Conservation (phyloP, 1,284 basidiomycete genomes). For the Agaricales sp. region DNA sequence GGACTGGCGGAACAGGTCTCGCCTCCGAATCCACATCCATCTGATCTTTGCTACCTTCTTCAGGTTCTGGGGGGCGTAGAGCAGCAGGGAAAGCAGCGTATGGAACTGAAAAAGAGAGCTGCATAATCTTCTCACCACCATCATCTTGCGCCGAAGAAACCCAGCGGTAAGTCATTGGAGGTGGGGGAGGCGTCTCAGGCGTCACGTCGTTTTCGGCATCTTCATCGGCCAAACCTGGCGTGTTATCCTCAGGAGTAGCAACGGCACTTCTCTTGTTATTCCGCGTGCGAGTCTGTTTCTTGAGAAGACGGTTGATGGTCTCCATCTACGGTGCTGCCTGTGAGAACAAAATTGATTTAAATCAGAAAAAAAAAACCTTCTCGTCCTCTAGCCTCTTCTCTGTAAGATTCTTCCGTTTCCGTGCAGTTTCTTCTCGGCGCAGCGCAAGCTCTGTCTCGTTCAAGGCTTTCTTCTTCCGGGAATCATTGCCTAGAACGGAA, state of each 20-base stretch:
- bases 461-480: conserved; percentile 65
- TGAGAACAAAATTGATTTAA: conserved; percentile 4
- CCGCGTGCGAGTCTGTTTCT: conserved; percentile 72
- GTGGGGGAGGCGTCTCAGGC: conserved; percentile 15
- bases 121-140: conserved; percentile 3
- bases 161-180: conserved; percentile 54
- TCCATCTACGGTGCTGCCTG: conserved; percentile 40
- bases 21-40: too few relatives aligned
- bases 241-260: conserved; percentile 35
- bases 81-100: neutral
- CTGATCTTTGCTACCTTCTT: too few relatives aligned
- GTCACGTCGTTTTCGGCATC: conserved; percentile 18
- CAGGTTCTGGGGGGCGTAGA: too few relatives aligned
- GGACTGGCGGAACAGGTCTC: too few relatives aligned
- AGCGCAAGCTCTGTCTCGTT: conserved; percentile 79
- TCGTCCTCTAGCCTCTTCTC: conserved; percentile 92
- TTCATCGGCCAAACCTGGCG: conserved; percentile 21
- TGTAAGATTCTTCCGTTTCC: conserved; percentile 75
- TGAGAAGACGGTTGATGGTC: conserved; percentile 85
- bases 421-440: conserved; percentile 76
- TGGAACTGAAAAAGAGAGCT: neutral
- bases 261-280: conserved; percentile 46
- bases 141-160: conserved; percentile 33
- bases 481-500: conserved; percentile 28
- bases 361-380: conserved; percentile 41